Base-by-base conservation (phyloP, 257 asterid genomes). In the Solanum chaucha region DNA sequence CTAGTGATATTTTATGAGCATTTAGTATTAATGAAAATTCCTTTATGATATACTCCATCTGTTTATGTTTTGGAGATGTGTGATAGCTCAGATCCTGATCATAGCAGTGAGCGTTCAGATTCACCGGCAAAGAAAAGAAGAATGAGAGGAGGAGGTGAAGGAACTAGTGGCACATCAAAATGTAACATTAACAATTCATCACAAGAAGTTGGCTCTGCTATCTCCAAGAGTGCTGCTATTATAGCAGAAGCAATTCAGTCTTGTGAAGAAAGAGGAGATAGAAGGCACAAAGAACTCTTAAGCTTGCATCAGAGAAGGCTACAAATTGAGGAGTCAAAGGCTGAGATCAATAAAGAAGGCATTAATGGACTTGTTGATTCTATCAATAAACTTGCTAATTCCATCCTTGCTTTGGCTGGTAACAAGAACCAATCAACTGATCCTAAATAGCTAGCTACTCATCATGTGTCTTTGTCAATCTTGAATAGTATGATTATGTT, bases 291-390 rank as follows among this genome's bases (percentile, higher is more conserved):
- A 82, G 93, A 96, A 82, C 51, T 95, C 82, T 6, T 95, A 93
- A 88, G 87, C n/a, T 73, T 96, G 92, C 98, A 95, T 38, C 91
- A 94, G 86, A 95, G 95, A 75, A 91, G 98, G 48, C 92, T 94
- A 70, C 89, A 90, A 77, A 94, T 95, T 82, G 98, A 96, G 84
- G 98, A 95, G 70, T 91, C 98, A 48, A 96, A 93, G 78, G 98
- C 95, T 82, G 97, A 96, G 93, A 93, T 92, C 28, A 93, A 89
- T 61, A 91, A 94, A 71, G 94, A 95, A 86, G 98, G 98, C 80
- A 92, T 96, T 34, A 92, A 91, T 61, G 97, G 98, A 4, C 91
- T 96, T 34, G 97, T 91, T 14, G 98, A 96, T 81, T 95, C 98
- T 90, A 94, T 95, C 36, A 92, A 96, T 94, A 96, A 93, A 82